Evolutionary conservation across 1,284 basidiomycete genomes (phyloP).

Genomic region (Athelia sp.): DNA sequence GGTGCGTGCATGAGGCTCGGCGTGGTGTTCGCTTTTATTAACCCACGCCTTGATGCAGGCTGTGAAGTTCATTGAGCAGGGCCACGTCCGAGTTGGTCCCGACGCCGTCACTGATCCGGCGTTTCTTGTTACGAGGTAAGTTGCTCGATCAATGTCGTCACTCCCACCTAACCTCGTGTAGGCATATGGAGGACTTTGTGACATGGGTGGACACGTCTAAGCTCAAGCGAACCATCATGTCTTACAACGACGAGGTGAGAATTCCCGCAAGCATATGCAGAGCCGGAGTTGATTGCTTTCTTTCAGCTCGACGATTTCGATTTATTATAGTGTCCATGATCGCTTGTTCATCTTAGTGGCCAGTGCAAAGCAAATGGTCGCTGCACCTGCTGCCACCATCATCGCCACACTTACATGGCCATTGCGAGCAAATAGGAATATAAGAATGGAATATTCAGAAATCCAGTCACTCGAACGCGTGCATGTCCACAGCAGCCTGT

Average conservation of each 20-base stretch:
- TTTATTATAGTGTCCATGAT: constrained; percentile 73
- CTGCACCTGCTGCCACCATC: too few species aligned
- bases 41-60: constrained; percentile 50
- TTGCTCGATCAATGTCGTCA: background rate
- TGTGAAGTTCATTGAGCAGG: constrained; percentile 96
- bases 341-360: too few species aligned
- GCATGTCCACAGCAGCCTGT: too few species aligned
- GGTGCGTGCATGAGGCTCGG: constrained; percentile 42
- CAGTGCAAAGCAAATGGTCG: too few species aligned
- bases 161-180: constrained; percentile 18
- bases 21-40: constrained; percentile 4
- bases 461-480: too few species aligned
- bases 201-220: constrained; percentile 99
- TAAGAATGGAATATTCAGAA: too few species aligned
- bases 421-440: too few species aligned
- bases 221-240: constrained; percentile 93
- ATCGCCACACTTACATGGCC: too few species aligned
- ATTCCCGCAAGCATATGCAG: constrained; percentile 6
- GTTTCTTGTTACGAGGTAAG: constrained; percentile 86
- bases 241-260: constrained; percentile 93
- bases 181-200: constrained; percentile 98
- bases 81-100: constrained; percentile 95
- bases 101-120: constrained; percentile 97
- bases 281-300: constrained; percentile 8
- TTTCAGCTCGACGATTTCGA: constrained; percentile 86